A percentile compares a stretch with the other conserved stretches of the same genome.
These are phyloP conservation scores for Isabelozyma gotoi DNA, from an alignment of 805 yeast species.

Conservation along the genomic window DNA sequence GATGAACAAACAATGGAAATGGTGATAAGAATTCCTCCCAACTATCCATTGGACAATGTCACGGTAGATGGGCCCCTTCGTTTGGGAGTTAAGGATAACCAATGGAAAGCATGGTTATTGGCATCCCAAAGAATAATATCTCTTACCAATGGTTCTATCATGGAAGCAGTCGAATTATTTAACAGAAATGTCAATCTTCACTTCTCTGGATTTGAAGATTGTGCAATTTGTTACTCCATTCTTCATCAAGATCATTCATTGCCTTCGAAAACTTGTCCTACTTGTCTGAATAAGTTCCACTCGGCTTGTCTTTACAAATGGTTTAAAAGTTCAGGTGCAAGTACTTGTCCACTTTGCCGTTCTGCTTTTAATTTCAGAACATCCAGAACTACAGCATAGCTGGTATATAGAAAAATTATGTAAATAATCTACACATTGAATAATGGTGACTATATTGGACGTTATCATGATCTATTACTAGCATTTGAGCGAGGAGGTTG, in stretches of 20 bases:
- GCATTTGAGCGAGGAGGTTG: background rate
- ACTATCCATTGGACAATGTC: conserved; percentile 77
- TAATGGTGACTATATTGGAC: too few species aligned
- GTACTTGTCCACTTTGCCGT: conserved; percentile 95
- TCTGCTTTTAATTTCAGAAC: conserved; percentile 51
- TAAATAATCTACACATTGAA: too few species aligned
- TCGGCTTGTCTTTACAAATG: conserved; percentile 94
- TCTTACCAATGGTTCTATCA: conserved; percentile 68
- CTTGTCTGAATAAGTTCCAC: conserved; percentile 93
- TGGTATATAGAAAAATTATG: background rate
- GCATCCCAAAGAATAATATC: conserved; percentile 84
- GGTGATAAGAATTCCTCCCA: conserved; percentile 66
- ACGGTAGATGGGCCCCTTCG: conserved; percentile 74
- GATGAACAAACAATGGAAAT: conserved; percentile 89
- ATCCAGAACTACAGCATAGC: conserved; percentile 5
- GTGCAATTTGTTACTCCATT: conserved; percentile 95
- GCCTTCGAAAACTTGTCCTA: conserved; percentile 84
- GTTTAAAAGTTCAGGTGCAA: conserved; percentile 92
- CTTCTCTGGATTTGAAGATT: conserved; percentile 92
- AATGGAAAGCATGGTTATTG: conserved; percentile 93
- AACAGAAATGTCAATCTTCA: conserved; percentile 76
- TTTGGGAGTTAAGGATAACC: conserved; percentile 85
- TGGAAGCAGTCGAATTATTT: conserved; percentile 67
- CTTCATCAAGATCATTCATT: conserved; percentile 86
- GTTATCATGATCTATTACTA: background rate